Percentiles rank a stretch among this genome's conserved stretches.
Conservation (phyloP, 208 protist species). For the Acanthamoeba lugdunensis region DNA sequence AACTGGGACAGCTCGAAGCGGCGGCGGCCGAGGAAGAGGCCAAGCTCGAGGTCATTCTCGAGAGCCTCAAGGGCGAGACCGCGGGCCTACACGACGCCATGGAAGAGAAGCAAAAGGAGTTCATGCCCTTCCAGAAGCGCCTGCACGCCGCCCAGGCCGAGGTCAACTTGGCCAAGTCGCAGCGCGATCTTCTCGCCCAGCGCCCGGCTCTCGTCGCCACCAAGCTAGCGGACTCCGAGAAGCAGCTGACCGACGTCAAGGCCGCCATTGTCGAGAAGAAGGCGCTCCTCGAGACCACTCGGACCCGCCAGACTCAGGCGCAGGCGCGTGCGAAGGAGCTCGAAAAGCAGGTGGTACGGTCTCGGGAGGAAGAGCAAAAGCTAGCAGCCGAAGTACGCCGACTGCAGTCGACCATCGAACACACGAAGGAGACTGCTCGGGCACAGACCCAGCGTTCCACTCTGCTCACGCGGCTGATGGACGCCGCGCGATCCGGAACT, state of each 20-base stretch:
- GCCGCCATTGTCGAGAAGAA: slow-evolving; percentile 27
- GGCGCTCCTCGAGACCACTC: slow-evolving; percentile 18
- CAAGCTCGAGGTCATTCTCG: slow-evolving; percentile 83
- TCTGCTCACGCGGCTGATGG: slow-evolving; percentile 51
- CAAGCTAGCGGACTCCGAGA: slow-evolving; percentile 70
- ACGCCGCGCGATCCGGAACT: slow-evolving; percentile 73
- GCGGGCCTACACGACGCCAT: slow-evolving; percentile 91
- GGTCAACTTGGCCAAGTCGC: slow-evolving; percentile 81
- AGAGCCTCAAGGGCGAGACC: slow-evolving; percentile 87
- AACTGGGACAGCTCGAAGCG: slow-evolving; percentile 85
- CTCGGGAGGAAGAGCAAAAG: background rate
- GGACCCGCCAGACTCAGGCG: background rate
- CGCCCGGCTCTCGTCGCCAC: slow-evolving; percentile 67
- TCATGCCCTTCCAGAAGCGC: slow-evolving; percentile 91
- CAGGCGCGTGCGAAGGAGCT: slow-evolving; percentile 53
- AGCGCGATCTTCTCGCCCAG: slow-evolving; percentile 80
- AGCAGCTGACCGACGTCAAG: background rate
- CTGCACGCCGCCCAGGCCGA: slow-evolving; percentile 78
- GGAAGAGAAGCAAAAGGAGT: slow-evolving; percentile 91
- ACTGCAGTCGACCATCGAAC: background rate
- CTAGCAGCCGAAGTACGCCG: background rate
- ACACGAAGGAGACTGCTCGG: slow-evolving; percentile 22
- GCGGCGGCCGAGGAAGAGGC: slow-evolving; percentile 86
- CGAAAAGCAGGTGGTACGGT: background rate
- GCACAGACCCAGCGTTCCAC: background rate